These are phyloP conservation scores for Trichosanthes truncata DNA, from an alignment of 306 rosid species.

Conservation along the genomic window DNA sequence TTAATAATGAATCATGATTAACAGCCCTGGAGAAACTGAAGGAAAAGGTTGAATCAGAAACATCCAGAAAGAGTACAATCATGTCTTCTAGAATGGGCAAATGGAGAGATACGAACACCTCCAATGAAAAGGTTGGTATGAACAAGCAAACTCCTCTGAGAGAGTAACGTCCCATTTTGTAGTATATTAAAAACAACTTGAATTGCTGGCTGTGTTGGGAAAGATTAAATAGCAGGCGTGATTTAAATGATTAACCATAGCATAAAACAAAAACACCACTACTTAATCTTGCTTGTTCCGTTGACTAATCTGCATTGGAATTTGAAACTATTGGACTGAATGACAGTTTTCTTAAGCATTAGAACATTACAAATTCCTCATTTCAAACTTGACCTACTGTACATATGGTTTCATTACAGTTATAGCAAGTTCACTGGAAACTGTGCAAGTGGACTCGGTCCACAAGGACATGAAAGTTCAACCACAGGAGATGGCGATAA, in stretches of 20 bases:
- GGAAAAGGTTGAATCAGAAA: conserved; percentile 41
- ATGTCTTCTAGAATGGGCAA: conserved; percentile 19
- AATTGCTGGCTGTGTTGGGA: background rate
- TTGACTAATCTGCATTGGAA: background rate
- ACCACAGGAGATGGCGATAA: background rate
- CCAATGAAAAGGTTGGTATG: conserved; percentile 13
- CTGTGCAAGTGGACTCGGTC: background rate
- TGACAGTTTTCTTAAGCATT: background rate
- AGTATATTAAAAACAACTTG: background rate
- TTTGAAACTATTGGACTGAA: background rate
- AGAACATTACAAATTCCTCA: background rate
- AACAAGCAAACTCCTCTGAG: background rate
- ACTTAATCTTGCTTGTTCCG: background rate
- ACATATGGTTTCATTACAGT: background rate
- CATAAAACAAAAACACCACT: background rate
- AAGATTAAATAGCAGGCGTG: background rate
- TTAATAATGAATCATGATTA: conserved; percentile 11
- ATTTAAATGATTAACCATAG: background rate
- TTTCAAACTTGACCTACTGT: background rate
- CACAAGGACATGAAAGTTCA: background rate
- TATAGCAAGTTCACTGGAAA: conserved; percentile 9
- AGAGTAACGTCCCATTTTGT: background rate
- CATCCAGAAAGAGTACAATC: conserved; percentile 38
- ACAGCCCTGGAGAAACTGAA: conserved; percentile 61
- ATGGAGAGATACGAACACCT: conserved; percentile 7